Percentiles rank a stretch among this genome's conserved stretches.
Evolutionary conservation across 1,284 basidiomycete genomes (phyloP).

Genomic region (Ustilago bromivora): DNA sequence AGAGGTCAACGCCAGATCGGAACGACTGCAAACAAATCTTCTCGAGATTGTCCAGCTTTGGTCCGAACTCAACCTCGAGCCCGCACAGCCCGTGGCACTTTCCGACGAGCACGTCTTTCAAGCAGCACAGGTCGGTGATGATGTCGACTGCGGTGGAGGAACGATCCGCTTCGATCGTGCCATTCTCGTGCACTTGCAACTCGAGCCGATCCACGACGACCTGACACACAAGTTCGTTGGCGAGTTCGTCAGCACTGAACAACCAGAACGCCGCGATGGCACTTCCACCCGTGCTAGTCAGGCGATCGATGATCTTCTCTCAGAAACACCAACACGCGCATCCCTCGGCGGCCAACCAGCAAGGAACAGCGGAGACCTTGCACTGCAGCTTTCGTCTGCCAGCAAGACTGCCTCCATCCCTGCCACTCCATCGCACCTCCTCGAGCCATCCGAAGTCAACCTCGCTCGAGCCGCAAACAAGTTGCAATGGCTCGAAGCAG

Average conservation of each 20-base stretch:
- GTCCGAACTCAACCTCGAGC: slow-evolving; percentile 61
- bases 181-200: slow-evolving; percentile 57
- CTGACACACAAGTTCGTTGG: slow-evolving; percentile 48
- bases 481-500: slow-evolving; percentile 53
- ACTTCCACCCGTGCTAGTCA: slow-evolving; percentile 8
- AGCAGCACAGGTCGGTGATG: slow-evolving; percentile 15
- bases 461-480: slow-evolving; percentile 35
- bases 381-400: slow-evolving; percentile 29
- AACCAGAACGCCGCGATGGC: slow-evolving; percentile 23
- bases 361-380: slow-evolving; percentile 32
- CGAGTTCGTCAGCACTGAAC: slow-evolving; percentile 50
- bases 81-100: slow-evolving; percentile 33
- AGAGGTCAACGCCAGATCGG: slow-evolving; percentile 50
- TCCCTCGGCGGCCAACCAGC: slow-evolving; percentile 42
- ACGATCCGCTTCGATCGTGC: slow-evolving; percentile 50
- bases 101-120: slow-evolving; percentile 47
- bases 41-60: slow-evolving; percentile 63
- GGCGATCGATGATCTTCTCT: slow-evolving; percentile 37
- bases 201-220: slow-evolving; percentile 49
- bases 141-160: slow-evolving; percentile 36
- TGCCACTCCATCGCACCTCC: slow-evolving; percentile 35
- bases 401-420: slow-evolving; percentile 29
- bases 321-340: slow-evolving; percentile 46
- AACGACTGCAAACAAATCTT: slow-evolving; percentile 52
- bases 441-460: slow-evolving; percentile 49